Base-by-base conservation (phyloP, 2,329 filamentous ascomycete genomes). In the Aspergillus vadensis region DNA sequence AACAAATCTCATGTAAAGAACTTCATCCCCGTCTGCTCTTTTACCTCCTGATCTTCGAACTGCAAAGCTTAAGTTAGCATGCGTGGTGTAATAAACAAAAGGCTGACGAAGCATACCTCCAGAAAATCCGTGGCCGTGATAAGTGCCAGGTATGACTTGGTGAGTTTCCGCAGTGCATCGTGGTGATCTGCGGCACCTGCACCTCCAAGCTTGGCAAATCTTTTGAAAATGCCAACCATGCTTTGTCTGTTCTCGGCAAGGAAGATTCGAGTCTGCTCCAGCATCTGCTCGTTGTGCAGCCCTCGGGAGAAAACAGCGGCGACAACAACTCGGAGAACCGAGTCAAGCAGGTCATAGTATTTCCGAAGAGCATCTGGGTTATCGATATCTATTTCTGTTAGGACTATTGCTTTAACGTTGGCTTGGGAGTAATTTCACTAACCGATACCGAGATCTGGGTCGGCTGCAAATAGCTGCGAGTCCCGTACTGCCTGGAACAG, bases 201-300 rank as follows among this genome's bases (percentile, higher is more conserved):
- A 41, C 79, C 77, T 17, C 90, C 90, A 59, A 96, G 90, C 51
- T 91, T 91, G 0, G 91, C 91, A 68, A 91, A 91, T 66, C 92
- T 85, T 80, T 99, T 99, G 70, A 99, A 91, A 19, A 96, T 88
- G 49, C 92, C 90, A 65, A 95, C 87, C 69, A 98, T 91, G 59
- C 93, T 87, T 74, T 89, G 87, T 63, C 94, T 85, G 74, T 97
- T 92, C 65, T 95, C 90, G 5, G 85, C 84, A 61, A 99, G 80
- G 77, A 99, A 99, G 38, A 83, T 83, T 58, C 90, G 86, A 0
- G 89, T 92, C 72, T 93, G 91, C 43, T 88, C 84, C 43, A 93
- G 76, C 1, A 85, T 86, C 61, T 86, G 83, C 58, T 87, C 85
- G 74, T 96, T 97, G 70, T 96, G 90, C 17, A 89, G 83, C 0